Evolutionary conservation across 495 filamentous ascomycete species (phyloP), one percentile per base, ranked within the genome.

Genomic region (Staphylotrichum longicolle): DNA sequence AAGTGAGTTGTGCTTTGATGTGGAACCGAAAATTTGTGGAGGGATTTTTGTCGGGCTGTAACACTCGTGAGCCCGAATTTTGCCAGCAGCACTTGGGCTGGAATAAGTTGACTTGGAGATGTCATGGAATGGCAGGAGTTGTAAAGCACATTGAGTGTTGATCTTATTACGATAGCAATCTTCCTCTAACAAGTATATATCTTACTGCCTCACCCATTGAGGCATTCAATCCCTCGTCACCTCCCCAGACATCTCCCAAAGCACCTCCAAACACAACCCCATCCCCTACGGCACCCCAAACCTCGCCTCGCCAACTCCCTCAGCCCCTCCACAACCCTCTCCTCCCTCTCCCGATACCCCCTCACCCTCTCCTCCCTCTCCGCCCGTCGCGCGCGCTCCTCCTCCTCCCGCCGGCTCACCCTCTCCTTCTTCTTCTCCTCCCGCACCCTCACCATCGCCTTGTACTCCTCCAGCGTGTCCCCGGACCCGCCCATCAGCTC

Each of bases 301-400:
- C 64, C 84, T 68, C 72, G 78, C 66, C 72, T 77, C 0, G 88
- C 88, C 70, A 91, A 68, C 64, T 76, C 75, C 72, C 73, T 82
- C 64, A 91, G 58, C 82, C 84, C 86, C 41, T 80, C 80, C 78
- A 90, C 84, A 10, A 87, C 89, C 63, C 70, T 77, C 68, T 86
- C 86, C 74, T 91, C 88, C 65, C 86, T 82, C 47, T 68, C 74
- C 60, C 77, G 73, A 61, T 84, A 80, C 70, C 73, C 82, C 63
- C 72, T 69, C 51, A 88, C 61, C 63, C 84, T 73, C 70, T 86
- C 85, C 63, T 90, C 86, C 66, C 86, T 73, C 77, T 91, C 88
- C 53, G 77, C 85, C 58, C 71, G 73, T 69, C 77, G 77, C 10
- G 84, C 86, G 68, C 85, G 70, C 45, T 80, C 69, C 55, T 84